Percentiles rank a stretch among this genome's conserved stretches.
Conservation (phyloP, 371 early-diverging fungal genomes). For the Gilbertella persicaria region DNA sequence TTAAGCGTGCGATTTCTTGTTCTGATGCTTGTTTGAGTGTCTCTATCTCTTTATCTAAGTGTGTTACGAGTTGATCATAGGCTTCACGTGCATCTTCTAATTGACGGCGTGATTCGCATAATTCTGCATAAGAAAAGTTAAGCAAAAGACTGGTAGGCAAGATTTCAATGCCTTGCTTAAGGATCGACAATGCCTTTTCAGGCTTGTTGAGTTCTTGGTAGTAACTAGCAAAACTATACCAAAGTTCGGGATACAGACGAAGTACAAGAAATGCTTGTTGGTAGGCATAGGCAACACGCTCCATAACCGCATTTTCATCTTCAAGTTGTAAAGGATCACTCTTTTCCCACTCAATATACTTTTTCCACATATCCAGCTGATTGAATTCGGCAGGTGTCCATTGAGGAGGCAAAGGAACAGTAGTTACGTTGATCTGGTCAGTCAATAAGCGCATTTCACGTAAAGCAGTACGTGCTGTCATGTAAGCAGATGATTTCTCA, state of each 20-base stretch:
- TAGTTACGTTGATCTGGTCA: constrained; percentile 68
- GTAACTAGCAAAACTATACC: constrained; percentile 74
- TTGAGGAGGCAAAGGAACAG: constrained; percentile 78
- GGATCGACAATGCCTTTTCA: constrained; percentile 74
- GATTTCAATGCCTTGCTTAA: constrained; percentile 74
- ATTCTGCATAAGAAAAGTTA: constrained; percentile 84
- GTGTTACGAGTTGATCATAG: constrained; percentile 71
- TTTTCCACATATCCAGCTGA: constrained; percentile 79
- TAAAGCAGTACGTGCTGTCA: constrained; percentile 88
- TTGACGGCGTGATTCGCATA: constrained; percentile 78
- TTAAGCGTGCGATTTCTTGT: constrained; percentile 50
- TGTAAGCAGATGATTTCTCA: constrained; percentile 85
- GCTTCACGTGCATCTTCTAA: constrained; percentile 66
- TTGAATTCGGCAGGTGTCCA: constrained; percentile 79
- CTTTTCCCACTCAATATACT: constrained; percentile 90
- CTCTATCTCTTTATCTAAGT: constrained; percentile 54
- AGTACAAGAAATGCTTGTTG: constrained; percentile 83
- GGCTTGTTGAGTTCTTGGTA: constrained; percentile 63
- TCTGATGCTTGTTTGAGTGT: constrained; percentile 50
- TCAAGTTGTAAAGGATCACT: constrained; percentile 85
- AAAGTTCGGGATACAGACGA: constrained; percentile 88
- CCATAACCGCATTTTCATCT: constrained; percentile 55
- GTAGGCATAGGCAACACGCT: constrained; percentile 84
- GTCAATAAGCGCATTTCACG: constrained; percentile 77
- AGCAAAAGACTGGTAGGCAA: constrained; percentile 79